phyloP scores from a whole-genome alignment of 2,329 filamentous ascomycete genomes.

The Ceratocystis alfenasii region DNA sequence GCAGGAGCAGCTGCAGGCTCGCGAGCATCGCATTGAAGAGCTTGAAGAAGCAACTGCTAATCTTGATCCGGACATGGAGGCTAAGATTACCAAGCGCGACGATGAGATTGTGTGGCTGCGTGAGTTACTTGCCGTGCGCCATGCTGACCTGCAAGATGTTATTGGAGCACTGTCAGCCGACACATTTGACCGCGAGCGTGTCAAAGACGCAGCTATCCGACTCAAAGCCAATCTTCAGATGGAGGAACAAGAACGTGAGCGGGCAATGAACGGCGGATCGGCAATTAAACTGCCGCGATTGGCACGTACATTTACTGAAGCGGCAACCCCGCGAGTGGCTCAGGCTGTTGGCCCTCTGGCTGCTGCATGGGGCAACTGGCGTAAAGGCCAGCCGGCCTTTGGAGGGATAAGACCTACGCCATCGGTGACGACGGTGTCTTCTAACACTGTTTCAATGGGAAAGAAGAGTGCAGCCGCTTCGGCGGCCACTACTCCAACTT shows the following conservation, averaged over 20 bases:
- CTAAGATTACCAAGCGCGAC: slow-evolving; percentile 79
- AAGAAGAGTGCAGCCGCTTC: not conserved
- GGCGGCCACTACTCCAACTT: slow-evolving; percentile 23
- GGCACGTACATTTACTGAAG: slow-evolving; percentile 43
- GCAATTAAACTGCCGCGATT: slow-evolving; percentile 60
- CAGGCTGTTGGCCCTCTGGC: slow-evolving; percentile 64
- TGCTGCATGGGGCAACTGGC: slow-evolving; percentile 97
- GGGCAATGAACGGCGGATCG: slow-evolving; percentile 60
- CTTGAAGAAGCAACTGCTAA: slow-evolving; percentile 61
- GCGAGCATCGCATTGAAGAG: slow-evolving; percentile 78
- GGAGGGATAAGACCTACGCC: slow-evolving; percentile 35
- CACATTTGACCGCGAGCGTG: slow-evolving; percentile 61
- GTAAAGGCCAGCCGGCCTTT: slow-evolving; percentile 49
- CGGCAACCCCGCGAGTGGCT: slow-evolving; percentile 65
- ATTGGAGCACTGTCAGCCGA: slow-evolving; percentile 66
- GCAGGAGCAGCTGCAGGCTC: slow-evolving; percentile 91
- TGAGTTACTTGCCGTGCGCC: slow-evolving; percentile 79
- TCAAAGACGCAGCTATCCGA: slow-evolving; percentile 84
- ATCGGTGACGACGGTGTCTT: not conserved
- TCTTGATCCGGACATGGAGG: slow-evolving; percentile 63
- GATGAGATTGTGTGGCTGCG: slow-evolving; percentile 92
- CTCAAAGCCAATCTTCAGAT: slow-evolving; percentile 92
- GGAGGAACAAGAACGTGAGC: slow-evolving; percentile 91
- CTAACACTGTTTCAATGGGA: not conserved
- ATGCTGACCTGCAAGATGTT: slow-evolving; percentile 86